Conservation (phyloP, 2,329 filamentous ascomycete species). For the Chalara sp. region DNA sequence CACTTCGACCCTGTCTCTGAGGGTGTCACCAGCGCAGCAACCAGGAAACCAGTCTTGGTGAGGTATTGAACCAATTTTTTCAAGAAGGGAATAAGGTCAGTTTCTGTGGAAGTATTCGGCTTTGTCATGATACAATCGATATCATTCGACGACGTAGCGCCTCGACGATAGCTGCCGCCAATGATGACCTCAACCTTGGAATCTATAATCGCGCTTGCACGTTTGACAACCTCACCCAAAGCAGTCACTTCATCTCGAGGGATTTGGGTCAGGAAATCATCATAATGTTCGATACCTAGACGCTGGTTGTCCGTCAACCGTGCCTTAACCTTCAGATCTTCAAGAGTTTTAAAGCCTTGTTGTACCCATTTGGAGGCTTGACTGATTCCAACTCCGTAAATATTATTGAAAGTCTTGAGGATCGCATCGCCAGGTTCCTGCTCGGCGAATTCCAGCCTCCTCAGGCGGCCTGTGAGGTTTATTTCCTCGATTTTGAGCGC, state of each 20-base stretch:
- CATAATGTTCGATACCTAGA: constrained; percentile 72
- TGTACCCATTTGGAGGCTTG: constrained; percentile 72
- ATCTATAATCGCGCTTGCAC: constrained; percentile 54
- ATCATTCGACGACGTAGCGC: constrained; percentile 67
- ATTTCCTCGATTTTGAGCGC: constrained; percentile 90
- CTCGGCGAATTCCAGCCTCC: constrained; percentile 63
- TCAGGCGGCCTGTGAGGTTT: constrained; percentile 63
- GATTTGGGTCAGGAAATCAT: constrained; percentile 74
- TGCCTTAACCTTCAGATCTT: constrained; percentile 58
- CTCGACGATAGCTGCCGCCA: constrained; percentile 79
- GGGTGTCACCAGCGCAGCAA: constrained; percentile 57
- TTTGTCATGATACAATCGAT: constrained; percentile 82
- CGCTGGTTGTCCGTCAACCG: constrained; percentile 62
- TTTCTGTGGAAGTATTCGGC: constrained; percentile 42
- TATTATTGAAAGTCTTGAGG: constrained; percentile 63
- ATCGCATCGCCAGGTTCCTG: constrained; percentile 58
- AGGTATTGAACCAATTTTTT: constrained; percentile 57
- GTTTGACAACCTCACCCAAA: constrained; percentile 59
- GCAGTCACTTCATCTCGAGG: constrained; percentile 67
- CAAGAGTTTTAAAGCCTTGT: constrained; percentile 66
- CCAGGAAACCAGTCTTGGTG: constrained; percentile 57
- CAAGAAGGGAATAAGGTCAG: constrained; percentile 56
- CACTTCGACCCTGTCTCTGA: constrained; percentile 64
- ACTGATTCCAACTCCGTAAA: constrained; percentile 70
- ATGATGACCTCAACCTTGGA: constrained; percentile 61